These are phyloP conservation scores for Ceratocystis smalleyi DNA, from an alignment of 2,329 filamentous ascomycete species.

Conservation along the genomic window DNA sequence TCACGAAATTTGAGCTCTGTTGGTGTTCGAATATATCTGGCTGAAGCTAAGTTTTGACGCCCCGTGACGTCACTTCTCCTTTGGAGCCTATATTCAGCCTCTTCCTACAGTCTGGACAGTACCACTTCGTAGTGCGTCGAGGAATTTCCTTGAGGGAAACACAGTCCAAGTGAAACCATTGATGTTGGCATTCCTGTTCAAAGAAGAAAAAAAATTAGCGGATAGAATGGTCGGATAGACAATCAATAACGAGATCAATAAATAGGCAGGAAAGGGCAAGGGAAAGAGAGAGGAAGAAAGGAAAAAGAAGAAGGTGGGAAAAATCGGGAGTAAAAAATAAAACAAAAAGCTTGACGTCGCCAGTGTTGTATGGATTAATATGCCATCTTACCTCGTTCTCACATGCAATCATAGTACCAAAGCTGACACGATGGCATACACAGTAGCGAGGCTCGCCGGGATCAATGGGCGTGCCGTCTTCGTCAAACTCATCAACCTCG, in stretches of 20 bases:
- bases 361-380: not conserved
- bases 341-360: too few relatives aligned
- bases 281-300: conserved; percentile 8
- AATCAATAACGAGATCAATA: too few relatives aligned
- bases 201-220: conserved; percentile 16
- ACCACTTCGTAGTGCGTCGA: conserved; percentile 64
- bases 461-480: conserved; percentile 55
- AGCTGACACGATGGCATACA: conserved; percentile 63
- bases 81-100: conserved; percentile 46
- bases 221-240: not conserved
- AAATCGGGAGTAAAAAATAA: too few relatives aligned
- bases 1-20: not conserved
- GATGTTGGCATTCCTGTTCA: conserved; percentile 50
- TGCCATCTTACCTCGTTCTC: conserved; percentile 53
- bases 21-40: not conserved
- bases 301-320: too few relatives aligned
- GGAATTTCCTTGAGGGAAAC: conserved; percentile 54
- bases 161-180: conserved; percentile 76
- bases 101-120: conserved; percentile 60
- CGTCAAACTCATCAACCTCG: conserved; percentile 45
- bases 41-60: conserved; percentile 30
- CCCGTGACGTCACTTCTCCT: conserved; percentile 46
- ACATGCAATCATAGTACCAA: conserved; percentile 70
- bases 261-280: not conserved
- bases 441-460: conserved; percentile 65